Conservation (phyloP, 192 early-diverging fungal species). For the Podila minutissima region DNA sequence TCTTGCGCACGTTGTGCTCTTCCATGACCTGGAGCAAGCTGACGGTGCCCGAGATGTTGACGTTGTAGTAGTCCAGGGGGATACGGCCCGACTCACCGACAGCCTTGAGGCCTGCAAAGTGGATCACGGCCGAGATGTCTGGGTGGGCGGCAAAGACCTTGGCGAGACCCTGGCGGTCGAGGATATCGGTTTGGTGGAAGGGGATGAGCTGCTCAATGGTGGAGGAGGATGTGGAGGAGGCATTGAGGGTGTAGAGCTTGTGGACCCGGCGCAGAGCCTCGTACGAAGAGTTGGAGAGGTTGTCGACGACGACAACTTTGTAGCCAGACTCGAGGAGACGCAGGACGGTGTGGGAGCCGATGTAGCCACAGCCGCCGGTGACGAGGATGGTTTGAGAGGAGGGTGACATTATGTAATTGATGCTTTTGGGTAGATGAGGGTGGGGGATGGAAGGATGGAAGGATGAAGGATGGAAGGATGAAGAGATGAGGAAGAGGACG, state of each 20-base stretch:
- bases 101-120: slow-evolving; percentile 90
- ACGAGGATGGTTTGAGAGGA: slow-evolving; percentile 56
- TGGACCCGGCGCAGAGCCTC: slow-evolving; percentile 34
- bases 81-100: slow-evolving; percentile 84
- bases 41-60: slow-evolving; percentile 92
- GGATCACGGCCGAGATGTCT: slow-evolving; percentile 75
- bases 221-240: neutral
- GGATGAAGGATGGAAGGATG: neutral
- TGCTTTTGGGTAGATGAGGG: neutral
- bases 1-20: slow-evolving; percentile 81
- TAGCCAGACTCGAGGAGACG: slow-evolving; percentile 79
- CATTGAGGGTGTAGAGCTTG: slow-evolving; percentile 9
- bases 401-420: neutral
- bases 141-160: slow-evolving; percentile 76
- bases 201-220: slow-evolving; percentile 69
- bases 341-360: slow-evolving; percentile 94
- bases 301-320: slow-evolving; percentile 92
- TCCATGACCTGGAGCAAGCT: slow-evolving; percentile 87
- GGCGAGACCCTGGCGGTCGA: slow-evolving; percentile 71
- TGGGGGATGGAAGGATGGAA: neutral
- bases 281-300: slow-evolving; percentile 79
- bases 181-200: slow-evolving; percentile 85
- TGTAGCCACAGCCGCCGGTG: slow-evolving; percentile 88
- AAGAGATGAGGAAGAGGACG: neutral
- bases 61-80: slow-evolving; percentile 92